Conservation (phyloP, 2,329 filamentous ascomycete species). For the Aspergillus sp. region DNA sequence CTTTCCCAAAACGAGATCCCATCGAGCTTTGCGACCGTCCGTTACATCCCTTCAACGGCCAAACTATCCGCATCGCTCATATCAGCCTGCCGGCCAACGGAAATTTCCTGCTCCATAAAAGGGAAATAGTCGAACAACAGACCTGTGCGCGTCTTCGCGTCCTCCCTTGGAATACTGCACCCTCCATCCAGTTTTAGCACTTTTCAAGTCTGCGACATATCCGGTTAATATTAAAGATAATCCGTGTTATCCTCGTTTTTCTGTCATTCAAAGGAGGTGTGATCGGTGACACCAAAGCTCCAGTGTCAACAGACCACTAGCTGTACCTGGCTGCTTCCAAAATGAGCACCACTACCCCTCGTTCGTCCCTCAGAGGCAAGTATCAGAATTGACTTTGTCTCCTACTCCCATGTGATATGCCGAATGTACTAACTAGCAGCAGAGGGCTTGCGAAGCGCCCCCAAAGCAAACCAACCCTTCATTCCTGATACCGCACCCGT, state of each 20-base stretch:
- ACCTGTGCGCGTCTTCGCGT: neutral
- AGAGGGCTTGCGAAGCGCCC: slow-evolving; percentile 41
- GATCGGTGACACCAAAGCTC: neutral
- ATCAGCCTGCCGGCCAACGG: too few species aligned
- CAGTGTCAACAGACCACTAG: neutral
- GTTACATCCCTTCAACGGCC: neutral
- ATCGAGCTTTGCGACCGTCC: neutral
- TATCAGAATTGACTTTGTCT: neutral
- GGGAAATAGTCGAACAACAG: neutral
- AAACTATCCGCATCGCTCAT: neutral
- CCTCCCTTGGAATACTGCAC: neutral
- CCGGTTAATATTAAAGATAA: neutral
- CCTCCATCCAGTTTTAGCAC: neutral
- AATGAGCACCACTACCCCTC: slow-evolving; percentile 23
- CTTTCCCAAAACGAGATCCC: slow-evolving; percentile 1
- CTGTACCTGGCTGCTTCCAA: slow-evolving; percentile 2
- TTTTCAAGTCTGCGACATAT: neutral
- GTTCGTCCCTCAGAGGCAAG: slow-evolving; percentile 29
- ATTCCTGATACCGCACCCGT: slow-evolving; percentile 37
- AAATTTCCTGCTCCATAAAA: neutral
- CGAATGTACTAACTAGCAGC: slow-evolving; percentile 13
- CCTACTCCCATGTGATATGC: neutral
- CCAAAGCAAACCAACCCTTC: slow-evolving; percentile 39
- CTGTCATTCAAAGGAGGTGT: neutral
- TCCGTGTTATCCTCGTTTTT: neutral